Base-by-base conservation (phyloP, 2,329 filamentous ascomycete genomes). In the Colletotrichum sp. region DNA sequence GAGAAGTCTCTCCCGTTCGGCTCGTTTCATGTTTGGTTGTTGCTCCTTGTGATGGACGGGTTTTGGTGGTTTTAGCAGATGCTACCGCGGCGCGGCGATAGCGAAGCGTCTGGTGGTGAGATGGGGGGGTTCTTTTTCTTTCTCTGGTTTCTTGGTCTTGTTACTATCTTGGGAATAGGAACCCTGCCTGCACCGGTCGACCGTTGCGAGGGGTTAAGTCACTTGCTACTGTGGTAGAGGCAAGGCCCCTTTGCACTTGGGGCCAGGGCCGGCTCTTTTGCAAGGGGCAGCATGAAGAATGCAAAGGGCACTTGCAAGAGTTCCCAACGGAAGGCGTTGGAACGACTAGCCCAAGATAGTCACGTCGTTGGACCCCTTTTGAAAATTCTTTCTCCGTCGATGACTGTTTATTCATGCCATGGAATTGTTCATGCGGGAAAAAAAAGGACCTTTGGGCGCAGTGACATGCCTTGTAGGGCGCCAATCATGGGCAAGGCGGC, bases 351-450 rank as follows among this genome's bases (percentile, higher is more conserved):
- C 39, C 18, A 48, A 48, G 39, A 21, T 48, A 48, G 39, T 6
- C 9, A n/a, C 18, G 39, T 48, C 39, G 48, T 57, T 67, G 65
- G 48, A 39, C 48, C 65, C 65, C 32, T 65, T 39, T 32, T 43
- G 26, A 30, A 61, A 61, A 61, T 63, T 48, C 34, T 43, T 48
- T n/a, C 39, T n/a, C 9, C 39, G 18, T 48, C 59, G 30, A 48
- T 61, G 48, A 48, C 39, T 48, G 39, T 48, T 48, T 48, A 48
- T 48, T 75, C 13, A 34, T 64, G 70, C 73, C 61, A 69, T 75
- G 73, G 64, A 24, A 61, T 73, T 75, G 64, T 73, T 75, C 15
- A 75, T 75, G 73, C 73, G 43, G 21, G 7, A n/a, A 12, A 57
- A 30, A 43, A 48, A 48, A 48, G 3, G 39, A 12, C 9, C 39